Base-by-base conservation (phyloP, 257 asterid species). In the Solanum pinnatisectum region DNA sequence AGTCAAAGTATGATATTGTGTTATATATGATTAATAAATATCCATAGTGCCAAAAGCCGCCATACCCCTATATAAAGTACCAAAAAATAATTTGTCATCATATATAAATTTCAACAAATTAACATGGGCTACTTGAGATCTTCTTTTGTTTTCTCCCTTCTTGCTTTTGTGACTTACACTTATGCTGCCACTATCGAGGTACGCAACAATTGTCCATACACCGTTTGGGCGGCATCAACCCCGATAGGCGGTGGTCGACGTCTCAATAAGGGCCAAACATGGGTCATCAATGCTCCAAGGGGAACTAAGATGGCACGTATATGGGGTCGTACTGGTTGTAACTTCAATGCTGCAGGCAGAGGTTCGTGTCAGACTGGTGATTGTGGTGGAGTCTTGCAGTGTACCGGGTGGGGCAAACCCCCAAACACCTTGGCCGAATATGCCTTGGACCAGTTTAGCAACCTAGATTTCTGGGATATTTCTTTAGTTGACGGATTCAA, bases 401-500 rank as follows among this genome's bases (percentile, higher is more conserved):
- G 98, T 90, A 88, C 70, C 0, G 94, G 87, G 9, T 95, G 68
- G 49, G 98, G 98, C 2, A 5, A 6, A 3, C 93, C 98, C 0
- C 98, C 96, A 0, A 93, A 95, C 88, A 95, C 98, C 5, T 84
- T 95, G 1, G 98, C 96, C 0, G 96, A 94, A 36, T 95, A 67
- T 35, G 93, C 88, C 0, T 86, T 93, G 18, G 94, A 94, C 83
- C 92, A 90, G 3, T 92, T 65, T 85, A 49, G 36, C 7, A 90
- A 92, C 87, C 72, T 88, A 11, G 98, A 94, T 84, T 94, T 92
- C 84, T 84, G 88, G 49, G 97, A 95, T 49, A 94, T 94, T 6
- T 95, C 98, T 2, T 77, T 92, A 0, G 91, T 94, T 2, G 98
- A 94, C 2, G 96, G 98, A 2, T 95, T 94, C 88, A 94, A 94